These are phyloP conservation scores for Panaeolus cyanescens DNA, from an alignment of 768 basidiomycete genomes.

Conservation along the genomic window DNA sequence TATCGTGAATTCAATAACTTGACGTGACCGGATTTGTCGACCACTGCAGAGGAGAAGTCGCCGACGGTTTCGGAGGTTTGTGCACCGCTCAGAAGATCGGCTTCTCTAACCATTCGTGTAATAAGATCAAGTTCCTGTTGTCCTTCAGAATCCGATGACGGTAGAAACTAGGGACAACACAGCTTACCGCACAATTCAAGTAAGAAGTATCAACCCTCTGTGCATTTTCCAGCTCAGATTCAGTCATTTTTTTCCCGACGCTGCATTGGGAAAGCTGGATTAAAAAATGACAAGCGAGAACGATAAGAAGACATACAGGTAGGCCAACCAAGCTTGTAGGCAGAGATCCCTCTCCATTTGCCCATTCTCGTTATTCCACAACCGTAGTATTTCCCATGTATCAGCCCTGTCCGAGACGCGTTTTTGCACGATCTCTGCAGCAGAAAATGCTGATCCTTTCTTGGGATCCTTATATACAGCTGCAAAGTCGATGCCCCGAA, in stretches of 20 bases:
- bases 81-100: conserved; percentile 30
- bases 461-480: conserved; percentile 22
- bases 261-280: too few species aligned
- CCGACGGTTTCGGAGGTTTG: conserved; percentile 32
- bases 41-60: conserved; percentile 31
- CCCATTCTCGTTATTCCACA: conserved; percentile 30
- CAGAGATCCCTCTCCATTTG: conserved; percentile 24
- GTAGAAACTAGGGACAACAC: neutral
- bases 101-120: conserved; percentile 28
- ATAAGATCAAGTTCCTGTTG: conserved; percentile 34
- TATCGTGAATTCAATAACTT: conserved; percentile 39
- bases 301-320: conserved; percentile 23
- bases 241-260: too few species aligned
- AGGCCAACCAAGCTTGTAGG: conserved; percentile 41
- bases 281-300: neutral
- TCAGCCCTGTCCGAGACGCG: conserved; percentile 15
- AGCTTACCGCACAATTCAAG: conserved; percentile 21
- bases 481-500: conserved; percentile 40
- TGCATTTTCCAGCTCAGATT: conserved; percentile 4
- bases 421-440: conserved; percentile 25
- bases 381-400: conserved; percentile 18
- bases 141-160: neutral
- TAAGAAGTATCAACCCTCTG: conserved; percentile 20
- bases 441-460: conserved; percentile 20
- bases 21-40: conserved; percentile 27